phyloP scores from a whole-genome alignment of 1,139 yeast genomes.

The Candida frijolesensis region DNA sequence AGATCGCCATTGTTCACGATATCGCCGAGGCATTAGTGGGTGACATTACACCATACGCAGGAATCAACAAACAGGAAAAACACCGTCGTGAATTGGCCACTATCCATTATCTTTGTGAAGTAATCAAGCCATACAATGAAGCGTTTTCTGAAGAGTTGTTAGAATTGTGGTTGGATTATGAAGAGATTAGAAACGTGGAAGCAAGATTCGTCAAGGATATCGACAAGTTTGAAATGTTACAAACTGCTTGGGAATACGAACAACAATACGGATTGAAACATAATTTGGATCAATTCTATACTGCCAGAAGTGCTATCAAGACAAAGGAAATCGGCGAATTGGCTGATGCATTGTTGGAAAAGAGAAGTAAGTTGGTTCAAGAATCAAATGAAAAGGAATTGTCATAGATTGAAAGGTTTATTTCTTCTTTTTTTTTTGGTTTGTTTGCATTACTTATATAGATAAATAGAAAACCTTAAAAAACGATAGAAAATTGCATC shows the following conservation, averaged over 20 bases:
- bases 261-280: constrained; percentile 55
- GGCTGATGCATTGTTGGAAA: constrained; percentile 64
- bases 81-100: constrained; percentile 81
- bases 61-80: constrained; percentile 66
- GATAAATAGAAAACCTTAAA: not conserved
- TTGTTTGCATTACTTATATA: not conserved
- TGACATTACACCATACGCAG: constrained; percentile 88
- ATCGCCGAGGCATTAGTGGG: constrained; percentile 94
- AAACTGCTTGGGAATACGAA: constrained; percentile 91
- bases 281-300: constrained; percentile 69
- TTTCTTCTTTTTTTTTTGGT: not conserved
- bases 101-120: constrained; percentile 62
- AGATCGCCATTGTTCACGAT: constrained; percentile 89
- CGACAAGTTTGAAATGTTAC: constrained; percentile 89
- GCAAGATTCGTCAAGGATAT: constrained; percentile 92
- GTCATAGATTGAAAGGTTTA: not conserved
- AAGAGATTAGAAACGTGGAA: constrained; percentile 76
- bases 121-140: constrained; percentile 66
- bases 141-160: constrained; percentile 66
- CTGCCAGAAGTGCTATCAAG: constrained; percentile 63
- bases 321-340: constrained; percentile 71
- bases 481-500: not conserved
- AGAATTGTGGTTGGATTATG: constrained; percentile 88
- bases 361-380: constrained; percentile 43
- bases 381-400: constrained; percentile 9